A percentile compares a stretch with the other conserved stretches of the same genome.
Conservation (phyloP, 306 rosid species). For the Lathyrus aphaca region DNA sequence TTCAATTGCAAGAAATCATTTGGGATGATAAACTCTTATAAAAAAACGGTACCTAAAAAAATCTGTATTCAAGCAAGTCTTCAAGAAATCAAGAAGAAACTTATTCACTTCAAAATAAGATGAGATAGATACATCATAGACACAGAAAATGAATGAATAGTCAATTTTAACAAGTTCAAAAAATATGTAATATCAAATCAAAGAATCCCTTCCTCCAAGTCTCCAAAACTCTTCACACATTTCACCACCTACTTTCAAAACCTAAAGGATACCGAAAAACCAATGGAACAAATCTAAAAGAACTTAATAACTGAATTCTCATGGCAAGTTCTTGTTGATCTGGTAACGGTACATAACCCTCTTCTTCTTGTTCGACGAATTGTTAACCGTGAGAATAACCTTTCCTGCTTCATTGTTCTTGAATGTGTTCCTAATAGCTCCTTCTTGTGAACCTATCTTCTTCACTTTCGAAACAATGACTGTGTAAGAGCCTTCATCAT, state of each 20-base stretch:
- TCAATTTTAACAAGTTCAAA: conserved; percentile 5
- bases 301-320: conserved; percentile 13
- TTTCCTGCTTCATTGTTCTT: conserved; percentile 57
- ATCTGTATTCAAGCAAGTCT: no score
- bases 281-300: conserved; percentile 4
- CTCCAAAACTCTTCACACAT: conserved; percentile 31
- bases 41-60: no score
- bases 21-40: no score
- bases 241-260: background rate
- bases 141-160: conserved; percentile 33
- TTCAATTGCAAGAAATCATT: no score
- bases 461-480: conserved; percentile 53
- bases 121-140: conserved; percentile 3
- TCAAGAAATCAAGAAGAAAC: background rate
- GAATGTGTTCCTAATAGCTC: conserved; percentile 51
- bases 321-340: conserved; percentile 40
- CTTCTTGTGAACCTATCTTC: conserved; percentile 53
- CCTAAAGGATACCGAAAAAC: background rate
- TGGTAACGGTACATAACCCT: conserved; percentile 52
- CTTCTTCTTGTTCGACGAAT: conserved; percentile 53
- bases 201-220: conserved; percentile 14
- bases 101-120: conserved; percentile 4
- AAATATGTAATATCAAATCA: conserved; percentile 29
- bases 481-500: conserved; percentile 56
- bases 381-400: conserved; percentile 47